A percentile compares a stretch with the other conserved stretches of the same genome.
phyloP scores from a whole-genome alignment of 257 asterid species.

The Salvia splendens region DNA sequence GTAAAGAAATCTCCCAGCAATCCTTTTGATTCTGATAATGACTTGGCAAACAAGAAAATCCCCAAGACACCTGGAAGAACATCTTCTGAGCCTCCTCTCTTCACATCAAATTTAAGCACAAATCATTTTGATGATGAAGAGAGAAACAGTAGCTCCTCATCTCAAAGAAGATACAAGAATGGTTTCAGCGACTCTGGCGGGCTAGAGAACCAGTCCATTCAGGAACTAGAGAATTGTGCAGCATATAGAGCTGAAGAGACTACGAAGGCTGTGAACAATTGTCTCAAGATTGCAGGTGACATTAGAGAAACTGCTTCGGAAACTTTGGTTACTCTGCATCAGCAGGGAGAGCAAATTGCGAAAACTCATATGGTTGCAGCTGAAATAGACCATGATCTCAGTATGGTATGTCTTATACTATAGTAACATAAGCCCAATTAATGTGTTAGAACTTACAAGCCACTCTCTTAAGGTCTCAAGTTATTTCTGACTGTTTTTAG shows the following conservation, averaged over 20 bases:
- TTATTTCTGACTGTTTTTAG: slow-evolving; percentile 46
- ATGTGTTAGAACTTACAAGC: not conserved
- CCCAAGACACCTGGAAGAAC: slow-evolving; percentile 51
- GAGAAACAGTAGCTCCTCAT: slow-evolving; percentile 43
- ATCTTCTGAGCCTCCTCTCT: slow-evolving; percentile 61
- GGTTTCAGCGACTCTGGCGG: slow-evolving; percentile 77
- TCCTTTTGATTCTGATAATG: slow-evolving; percentile 80
- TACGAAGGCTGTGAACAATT: slow-evolving; percentile 61
- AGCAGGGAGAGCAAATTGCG: slow-evolving; percentile 94
- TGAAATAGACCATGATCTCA: slow-evolving; percentile 85
- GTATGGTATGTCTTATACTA: slow-evolving; percentile 61
- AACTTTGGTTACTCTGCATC: slow-evolving; percentile 80
- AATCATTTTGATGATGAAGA: slow-evolving; percentile 74
- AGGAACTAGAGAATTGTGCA: slow-evolving; percentile 77
- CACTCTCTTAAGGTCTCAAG: slow-evolving; percentile 22
- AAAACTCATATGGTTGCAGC: slow-evolving; percentile 84
- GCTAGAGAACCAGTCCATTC: slow-evolving; percentile 64
- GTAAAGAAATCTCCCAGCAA: slow-evolving; percentile 58
- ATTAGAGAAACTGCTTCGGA: slow-evolving; percentile 87
- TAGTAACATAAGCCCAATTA: not conserved
- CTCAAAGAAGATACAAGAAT: slow-evolving; percentile 57
- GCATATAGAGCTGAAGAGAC: slow-evolving; percentile 83
- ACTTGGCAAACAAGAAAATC: slow-evolving; percentile 54
- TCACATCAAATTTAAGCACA: slow-evolving; percentile 39
- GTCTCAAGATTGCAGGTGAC: slow-evolving; percentile 92